Conservation (phyloP, 352 stramenopile genomes). For the Globisporangium mamillatum region DNA sequence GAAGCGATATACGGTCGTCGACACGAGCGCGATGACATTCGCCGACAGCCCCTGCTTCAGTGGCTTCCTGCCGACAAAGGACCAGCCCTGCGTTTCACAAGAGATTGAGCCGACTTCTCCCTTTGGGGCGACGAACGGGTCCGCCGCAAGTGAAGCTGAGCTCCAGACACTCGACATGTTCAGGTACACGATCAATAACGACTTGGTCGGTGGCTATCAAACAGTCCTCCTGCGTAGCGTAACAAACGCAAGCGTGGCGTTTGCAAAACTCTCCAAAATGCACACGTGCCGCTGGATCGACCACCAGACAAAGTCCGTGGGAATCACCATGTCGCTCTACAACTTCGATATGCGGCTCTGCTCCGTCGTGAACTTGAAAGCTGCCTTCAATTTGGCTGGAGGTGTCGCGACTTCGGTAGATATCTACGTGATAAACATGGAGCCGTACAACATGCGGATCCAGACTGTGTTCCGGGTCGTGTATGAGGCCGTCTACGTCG, state of each 20-base stretch:
- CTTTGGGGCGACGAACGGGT: background rate
- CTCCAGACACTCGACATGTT: conserved; percentile 51
- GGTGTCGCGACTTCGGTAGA: conserved; percentile 32
- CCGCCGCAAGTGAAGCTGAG: conserved; percentile 22
- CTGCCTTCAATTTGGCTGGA: conserved; percentile 57
- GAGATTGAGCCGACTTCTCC: background rate
- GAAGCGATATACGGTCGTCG: conserved; percentile 42
- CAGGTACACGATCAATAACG: conserved; percentile 34
- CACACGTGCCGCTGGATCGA: conserved; percentile 49
- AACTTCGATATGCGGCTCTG: conserved; percentile 56
- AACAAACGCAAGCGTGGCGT: conserved; percentile 31
- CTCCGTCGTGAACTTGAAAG: conserved; percentile 46
- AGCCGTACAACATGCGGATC: conserved; percentile 61
- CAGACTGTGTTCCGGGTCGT: conserved; percentile 30
- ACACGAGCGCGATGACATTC: conserved; percentile 35
- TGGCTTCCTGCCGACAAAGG: conserved; percentile 32
- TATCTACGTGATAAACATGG: conserved; percentile 56
- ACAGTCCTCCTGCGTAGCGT: conserved; percentile 51
- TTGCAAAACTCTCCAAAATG: conserved; percentile 31
- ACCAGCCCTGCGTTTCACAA: conserved; percentile 24
- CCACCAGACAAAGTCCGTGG: conserved; percentile 43
- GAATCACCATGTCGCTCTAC: conserved; percentile 53
- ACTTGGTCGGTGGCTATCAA: conserved; percentile 38
- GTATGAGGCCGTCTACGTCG: conserved; percentile 44
- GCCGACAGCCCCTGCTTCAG: conserved; percentile 50